phyloP scores from a whole-genome alignment of 2,329 filamentous ascomycete species.

The Fonsecaea pugnacius region DNA sequence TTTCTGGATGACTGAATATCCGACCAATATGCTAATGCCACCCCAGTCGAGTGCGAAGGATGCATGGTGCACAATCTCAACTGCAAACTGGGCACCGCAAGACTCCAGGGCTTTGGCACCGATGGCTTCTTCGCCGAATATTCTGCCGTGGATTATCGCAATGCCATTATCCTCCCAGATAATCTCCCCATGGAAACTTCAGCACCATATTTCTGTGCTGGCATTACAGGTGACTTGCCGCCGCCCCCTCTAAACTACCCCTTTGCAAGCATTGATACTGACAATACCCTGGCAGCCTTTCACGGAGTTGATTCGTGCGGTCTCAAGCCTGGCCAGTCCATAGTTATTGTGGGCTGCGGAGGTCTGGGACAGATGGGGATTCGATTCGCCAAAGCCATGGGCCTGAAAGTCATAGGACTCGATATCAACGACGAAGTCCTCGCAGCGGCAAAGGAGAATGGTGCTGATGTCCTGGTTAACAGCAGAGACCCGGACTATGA shows the following conservation, averaged over 20 bases:
- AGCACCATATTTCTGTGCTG: conserved; percentile 18
- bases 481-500: conserved; percentile 9
- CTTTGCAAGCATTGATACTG: not conserved
- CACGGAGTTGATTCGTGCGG: conserved; percentile 15
- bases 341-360: conserved; percentile 35
- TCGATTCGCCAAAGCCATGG: conserved; percentile 40
- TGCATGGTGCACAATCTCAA: conserved; percentile 19
- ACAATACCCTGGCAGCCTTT: conserved; percentile 9
- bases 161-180: conserved; percentile 18
- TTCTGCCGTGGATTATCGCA: conserved; percentile 15
- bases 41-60: conserved; percentile 13
- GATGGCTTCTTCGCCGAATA: conserved; percentile 19
- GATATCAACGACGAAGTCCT: conserved; percentile 47
- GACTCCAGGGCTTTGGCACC: conserved; percentile 10
- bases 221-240: conserved; percentile 15
- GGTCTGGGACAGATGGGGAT: conserved; percentile 38
- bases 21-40: not conserved
- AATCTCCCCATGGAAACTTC: conserved; percentile 15
- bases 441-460: conserved; percentile 45
- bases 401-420: conserved; percentile 16
- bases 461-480: conserved; percentile 43
- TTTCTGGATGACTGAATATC: not conserved
- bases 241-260: not conserved
- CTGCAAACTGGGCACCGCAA: conserved; percentile 10
- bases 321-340: conserved; percentile 31